Evolutionary conservation across 2,329 filamentous ascomycete species (phyloP).

Genomic region (Talaromyces sp.): DNA sequence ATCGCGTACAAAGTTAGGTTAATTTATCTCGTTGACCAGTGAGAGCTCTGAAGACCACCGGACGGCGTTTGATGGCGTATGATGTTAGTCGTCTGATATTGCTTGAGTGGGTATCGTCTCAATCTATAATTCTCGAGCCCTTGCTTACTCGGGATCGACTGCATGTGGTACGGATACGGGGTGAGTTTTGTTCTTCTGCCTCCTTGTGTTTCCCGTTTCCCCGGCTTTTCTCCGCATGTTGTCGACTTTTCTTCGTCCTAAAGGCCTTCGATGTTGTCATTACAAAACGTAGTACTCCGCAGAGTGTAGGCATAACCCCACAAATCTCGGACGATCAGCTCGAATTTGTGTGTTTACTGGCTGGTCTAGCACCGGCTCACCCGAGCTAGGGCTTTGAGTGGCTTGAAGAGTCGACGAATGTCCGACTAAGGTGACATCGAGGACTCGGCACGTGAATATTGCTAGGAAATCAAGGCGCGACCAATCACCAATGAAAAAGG

Average conservation of each 20-base stretch:
- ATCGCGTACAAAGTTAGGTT: background rate
- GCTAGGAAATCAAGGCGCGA: background rate
- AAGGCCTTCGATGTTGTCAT: background rate
- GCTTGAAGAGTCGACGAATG: background rate
- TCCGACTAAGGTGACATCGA: constrained; percentile 8
- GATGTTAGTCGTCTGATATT: background rate
- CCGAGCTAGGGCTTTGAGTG: background rate
- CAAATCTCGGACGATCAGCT: background rate
- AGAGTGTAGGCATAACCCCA: background rate
- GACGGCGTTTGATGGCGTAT: background rate
- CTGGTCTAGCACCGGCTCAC: background rate
- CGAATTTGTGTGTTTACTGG: background rate
- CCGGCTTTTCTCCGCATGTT: constrained; percentile 3
- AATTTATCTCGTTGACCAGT: background rate
- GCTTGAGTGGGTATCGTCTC: background rate
- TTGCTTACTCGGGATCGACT: background rate
- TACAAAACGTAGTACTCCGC: background rate
- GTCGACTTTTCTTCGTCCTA: background rate
- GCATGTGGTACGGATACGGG: background rate
- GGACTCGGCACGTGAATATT: background rate
- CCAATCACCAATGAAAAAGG: background rate
- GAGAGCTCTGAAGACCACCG: background rate
- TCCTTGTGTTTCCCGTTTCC: background rate
- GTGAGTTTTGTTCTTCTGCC: background rate
- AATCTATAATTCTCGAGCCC: background rate